Evolutionary conservation across 768 basidiomycete genomes (phyloP), one percentile per base, ranked within the genome.

Genomic region (Mrakia frigida): DNA sequence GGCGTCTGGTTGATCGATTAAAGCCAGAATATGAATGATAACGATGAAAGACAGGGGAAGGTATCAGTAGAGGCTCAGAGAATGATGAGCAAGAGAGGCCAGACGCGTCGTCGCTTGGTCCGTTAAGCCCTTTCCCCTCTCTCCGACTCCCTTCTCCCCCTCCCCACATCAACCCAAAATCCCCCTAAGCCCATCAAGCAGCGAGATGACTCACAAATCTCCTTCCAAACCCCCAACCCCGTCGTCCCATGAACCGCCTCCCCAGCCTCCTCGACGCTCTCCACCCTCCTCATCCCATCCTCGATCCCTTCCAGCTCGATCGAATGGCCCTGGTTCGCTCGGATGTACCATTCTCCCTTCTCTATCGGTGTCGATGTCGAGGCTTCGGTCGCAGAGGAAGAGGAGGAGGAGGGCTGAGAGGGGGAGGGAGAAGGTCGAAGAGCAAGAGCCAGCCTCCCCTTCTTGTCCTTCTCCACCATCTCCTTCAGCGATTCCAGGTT

Each of bases 281-380:
- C 41, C 5, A 75, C 74, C 23, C 41, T 41, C 50, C 56, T 56
- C 74, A 75, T 43, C 3, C 56, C 53, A 11, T 43, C 46, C 50
- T 75, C 74, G 9, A 75, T 33, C 25, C 33, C 74, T 1, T 25
- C 60, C 6, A 75, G 41, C 46, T 75, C 56, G 37, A 75, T 41
- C 41, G 74, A 75, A 33, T 75, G 74, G 0, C 74, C 74, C 46
- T 75, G 74, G 69, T 75, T 75, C 35, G 74, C 74, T 37, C 74
- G 68, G 11, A 75, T 70, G 56, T 61, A 75, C 74, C 74, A 75
- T 10, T 11, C 68, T 3, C 18, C 31, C 4, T 16, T 14, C 25
- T 16, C 28, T 28, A 6, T 21, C 23, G 4, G 35, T 59, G 10
- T 9, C 53, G n/a, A 50, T 18, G 46, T 18, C 18, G 50, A 35